Conservation (phyloP, 176 grass and related monocot species). For the Hordeum marinum region DNA sequence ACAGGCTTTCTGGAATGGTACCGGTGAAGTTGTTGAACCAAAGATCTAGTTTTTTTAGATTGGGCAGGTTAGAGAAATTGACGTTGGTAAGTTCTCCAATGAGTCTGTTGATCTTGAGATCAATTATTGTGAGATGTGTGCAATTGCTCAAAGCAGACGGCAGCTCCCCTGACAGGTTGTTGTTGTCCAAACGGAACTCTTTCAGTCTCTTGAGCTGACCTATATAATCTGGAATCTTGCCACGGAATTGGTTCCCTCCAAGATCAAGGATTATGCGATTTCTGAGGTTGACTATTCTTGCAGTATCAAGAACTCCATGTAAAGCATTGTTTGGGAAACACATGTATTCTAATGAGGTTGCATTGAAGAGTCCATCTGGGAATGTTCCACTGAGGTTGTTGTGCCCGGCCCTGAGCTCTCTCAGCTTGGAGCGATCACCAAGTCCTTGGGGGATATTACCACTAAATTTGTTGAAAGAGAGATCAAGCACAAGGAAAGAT, state of each 20-base stretch:
- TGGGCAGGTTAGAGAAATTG: constrained; percentile 12
- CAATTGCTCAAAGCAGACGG: constrained; percentile 18
- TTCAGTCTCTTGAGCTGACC: constrained; percentile 7
- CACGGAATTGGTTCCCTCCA: not conserved
- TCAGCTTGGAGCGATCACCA: too few relatives aligned
- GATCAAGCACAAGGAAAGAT: too few relatives aligned
- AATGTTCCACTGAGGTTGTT: too few relatives aligned
- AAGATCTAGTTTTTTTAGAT: not conserved
- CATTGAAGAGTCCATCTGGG: too few relatives aligned
- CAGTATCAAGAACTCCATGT: too few relatives aligned
- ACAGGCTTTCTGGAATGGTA: constrained; percentile 19
- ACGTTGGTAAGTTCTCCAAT: not conserved
- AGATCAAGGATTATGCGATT: not conserved
- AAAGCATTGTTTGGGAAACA: too few relatives aligned
- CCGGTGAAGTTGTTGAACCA: not conserved
- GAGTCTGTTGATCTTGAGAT: constrained; percentile 9
- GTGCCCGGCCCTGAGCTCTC: too few relatives aligned
- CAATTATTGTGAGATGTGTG: not conserved
- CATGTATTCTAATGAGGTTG: too few relatives aligned
- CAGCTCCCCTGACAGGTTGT: constrained; percentile 1
- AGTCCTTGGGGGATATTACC: too few relatives aligned
- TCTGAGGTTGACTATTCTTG: too few relatives aligned
- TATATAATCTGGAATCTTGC: not conserved
- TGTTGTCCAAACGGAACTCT: not conserved
- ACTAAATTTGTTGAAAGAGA: too few relatives aligned